Base-by-base conservation (phyloP, 1,284 basidiomycete genomes). In the Porodaedalea pini region DNA sequence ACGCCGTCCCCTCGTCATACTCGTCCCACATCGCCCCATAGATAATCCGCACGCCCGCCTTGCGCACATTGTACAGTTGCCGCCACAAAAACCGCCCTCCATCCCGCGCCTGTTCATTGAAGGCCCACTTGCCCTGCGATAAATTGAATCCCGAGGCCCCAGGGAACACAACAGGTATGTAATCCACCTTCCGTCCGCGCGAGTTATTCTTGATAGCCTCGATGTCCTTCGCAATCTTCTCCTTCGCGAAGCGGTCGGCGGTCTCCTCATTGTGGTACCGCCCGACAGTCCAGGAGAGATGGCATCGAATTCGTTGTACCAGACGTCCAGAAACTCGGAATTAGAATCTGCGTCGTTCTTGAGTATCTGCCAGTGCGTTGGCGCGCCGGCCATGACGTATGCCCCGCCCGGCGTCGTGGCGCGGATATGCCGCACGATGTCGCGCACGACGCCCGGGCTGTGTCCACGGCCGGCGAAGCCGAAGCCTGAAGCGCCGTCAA, bases 11-110 rank as follows among this genome's bases (percentile, higher is more conserved):
- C 71, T 90, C 87, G 63, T 90, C 88, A 61, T 90, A 90, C 85
- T 89, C 88, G 63, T 91, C 89, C 87, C 88, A 90, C 88, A 90
- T 90, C 6, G 87, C 88, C 21, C 85, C 85, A 62, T 90, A 90
- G 53, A 90, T 78, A 2, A 73, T 83, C n/a, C 81, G 75, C 13
- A 81, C 82, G 10, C 85, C 85, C 39, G 78, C 76, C 41, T 77
- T 73, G 29, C 78, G 78, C 8, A 79, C 83, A 64, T 88, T 85
- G 71, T 77, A 81, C 2, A 90, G 71, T 65, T 90, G 88, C 58
- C 80, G 75, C 88, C 88, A 91, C 47, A 91, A 67, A 68, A 89
- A 90, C 31, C 74, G 77, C 3, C 88, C 88, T 3, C 87, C 86
- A 23, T 82, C 77, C 2, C 88, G 75, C 48, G 78, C 81, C 57